A percentile compares a stretch with the other conserved stretches of the same genome.
phyloP scores from a whole-genome alignment of 139 green algal species.

The Gonium pectorale region DNA sequence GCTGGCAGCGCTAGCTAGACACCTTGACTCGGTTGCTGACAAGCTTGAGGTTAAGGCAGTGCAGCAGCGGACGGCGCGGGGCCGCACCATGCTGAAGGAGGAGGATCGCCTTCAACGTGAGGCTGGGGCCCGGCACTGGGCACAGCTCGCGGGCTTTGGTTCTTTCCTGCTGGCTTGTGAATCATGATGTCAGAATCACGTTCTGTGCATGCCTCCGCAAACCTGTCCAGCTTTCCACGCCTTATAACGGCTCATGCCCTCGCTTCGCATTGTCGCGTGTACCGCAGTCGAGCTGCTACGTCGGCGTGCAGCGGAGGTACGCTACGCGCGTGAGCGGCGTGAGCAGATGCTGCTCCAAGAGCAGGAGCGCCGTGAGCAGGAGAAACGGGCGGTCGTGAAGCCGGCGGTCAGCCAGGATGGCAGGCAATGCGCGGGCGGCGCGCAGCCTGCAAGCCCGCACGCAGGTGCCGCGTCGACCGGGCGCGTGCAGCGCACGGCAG shows the following conservation, averaged over 20 bases:
- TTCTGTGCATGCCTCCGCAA: too few species aligned
- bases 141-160: too few species aligned
- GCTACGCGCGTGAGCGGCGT: not conserved
- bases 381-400: not conserved
- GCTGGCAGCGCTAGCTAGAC: not conserved
- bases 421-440: too few species aligned
- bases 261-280: not conserved
- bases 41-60: not conserved
- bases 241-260: too few species aligned
- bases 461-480: not conserved
- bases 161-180: too few species aligned
- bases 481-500: not conserved
- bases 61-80: slow-evolving; percentile 12
- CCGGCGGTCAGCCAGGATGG: too few species aligned
- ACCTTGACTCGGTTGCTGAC: not conserved
- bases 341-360: not conserved
- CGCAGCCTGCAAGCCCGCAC: too few species aligned
- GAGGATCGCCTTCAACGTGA: slow-evolving; percentile 24
- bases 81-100: slow-evolving; percentile 19
- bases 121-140: too few species aligned
- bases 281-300: slow-evolving; percentile 18
- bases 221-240: too few species aligned
- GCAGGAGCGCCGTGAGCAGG: not conserved
- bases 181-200: too few species aligned
- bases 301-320: not conserved